phyloP scores from a whole-genome alignment of 116 monocot species.

The Posidonia oceanica region DNA sequence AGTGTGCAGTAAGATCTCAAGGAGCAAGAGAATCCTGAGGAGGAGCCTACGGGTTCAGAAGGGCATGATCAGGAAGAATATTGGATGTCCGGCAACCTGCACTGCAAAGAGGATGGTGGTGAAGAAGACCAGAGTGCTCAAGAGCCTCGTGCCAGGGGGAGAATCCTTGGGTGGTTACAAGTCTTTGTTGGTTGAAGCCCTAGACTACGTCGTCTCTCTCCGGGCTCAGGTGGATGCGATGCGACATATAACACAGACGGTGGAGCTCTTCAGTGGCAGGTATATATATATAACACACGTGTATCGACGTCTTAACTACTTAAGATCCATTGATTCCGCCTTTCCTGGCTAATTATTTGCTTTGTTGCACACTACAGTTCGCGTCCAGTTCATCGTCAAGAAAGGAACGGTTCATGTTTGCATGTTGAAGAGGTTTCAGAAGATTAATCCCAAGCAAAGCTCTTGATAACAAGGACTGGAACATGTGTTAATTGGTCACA shows the following conservation, averaged over 20 bases:
- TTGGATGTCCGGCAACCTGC: background rate
- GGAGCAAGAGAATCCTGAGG: conserved; percentile 30
- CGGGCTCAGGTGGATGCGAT: conserved; percentile 50
- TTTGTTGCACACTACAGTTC: no score
- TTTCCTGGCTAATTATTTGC: no score
- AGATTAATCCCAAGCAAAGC: no score
- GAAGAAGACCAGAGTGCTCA: conserved; percentile 45
- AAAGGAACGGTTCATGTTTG: no score
- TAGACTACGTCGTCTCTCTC: conserved; percentile 55
- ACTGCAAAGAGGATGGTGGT: conserved; percentile 7
- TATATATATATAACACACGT: no score
- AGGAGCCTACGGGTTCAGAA: conserved; percentile 9
- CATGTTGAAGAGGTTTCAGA: no score
- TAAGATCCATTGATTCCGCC: no score
- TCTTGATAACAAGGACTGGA: no score
- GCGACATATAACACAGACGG: conserved; percentile 22
- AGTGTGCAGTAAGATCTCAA: background rate
- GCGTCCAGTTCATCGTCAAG: no score
- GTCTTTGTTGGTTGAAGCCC: conserved; percentile 42
- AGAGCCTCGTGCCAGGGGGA: conserved; percentile 54
- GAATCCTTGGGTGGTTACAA: conserved; percentile 24
- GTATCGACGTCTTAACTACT: no score
- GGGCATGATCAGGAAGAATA: background rate
- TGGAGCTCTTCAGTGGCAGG: conserved; percentile 14
- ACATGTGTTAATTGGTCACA: no score